Percentiles rank a stretch among this genome's conserved stretches.
Conservation (phyloP, 2,329 filamentous ascomycete species). For the Nemania serpens region DNA sequence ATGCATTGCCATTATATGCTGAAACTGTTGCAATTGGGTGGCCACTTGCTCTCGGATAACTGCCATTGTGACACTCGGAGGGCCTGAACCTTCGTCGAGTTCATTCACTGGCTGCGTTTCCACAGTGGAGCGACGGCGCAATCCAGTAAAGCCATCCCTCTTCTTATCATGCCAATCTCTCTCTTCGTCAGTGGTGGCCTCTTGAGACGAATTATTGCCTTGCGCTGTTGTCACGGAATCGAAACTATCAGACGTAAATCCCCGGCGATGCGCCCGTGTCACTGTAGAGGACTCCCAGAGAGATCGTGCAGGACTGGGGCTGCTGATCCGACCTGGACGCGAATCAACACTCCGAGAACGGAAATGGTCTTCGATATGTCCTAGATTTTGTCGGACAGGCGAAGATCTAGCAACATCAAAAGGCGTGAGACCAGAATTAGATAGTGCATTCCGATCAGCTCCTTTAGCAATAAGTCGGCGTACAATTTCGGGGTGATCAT, state of each 20-base stretch:
- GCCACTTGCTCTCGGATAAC: conserved; percentile 76
- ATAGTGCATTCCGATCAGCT: conserved; percentile 72
- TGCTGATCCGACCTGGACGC: conserved; percentile 65
- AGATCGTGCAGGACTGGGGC: conserved; percentile 68
- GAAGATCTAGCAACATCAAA: conserved; percentile 72
- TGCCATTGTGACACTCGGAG: conserved; percentile 66
- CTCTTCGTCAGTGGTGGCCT: conserved; percentile 48
- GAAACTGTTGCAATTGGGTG: conserved; percentile 75
- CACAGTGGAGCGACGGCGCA: conserved; percentile 32
- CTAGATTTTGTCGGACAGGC: conserved; percentile 66
- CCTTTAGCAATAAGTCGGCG: conserved; percentile 74
- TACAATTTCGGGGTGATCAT: conserved; percentile 76
- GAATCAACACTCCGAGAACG: conserved; percentile 70
- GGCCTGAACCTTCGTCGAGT: conserved; percentile 48
- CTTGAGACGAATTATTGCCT: conserved; percentile 44
- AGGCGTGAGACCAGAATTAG: conserved; percentile 70
- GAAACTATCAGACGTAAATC: conserved; percentile 50
- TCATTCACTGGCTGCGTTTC: conserved; percentile 36
- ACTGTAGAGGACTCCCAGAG: conserved; percentile 64
- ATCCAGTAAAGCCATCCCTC: conserved; percentile 36
- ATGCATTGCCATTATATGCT: conserved; percentile 69
- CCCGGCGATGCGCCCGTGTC: conserved; percentile 37
- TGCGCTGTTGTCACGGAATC: conserved; percentile 44
- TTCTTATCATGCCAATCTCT: conserved; percentile 47
- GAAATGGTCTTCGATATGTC: conserved; percentile 63